phyloP scores from a whole-genome alignment of 306 rosid species.

The Prunus mume region DNA sequence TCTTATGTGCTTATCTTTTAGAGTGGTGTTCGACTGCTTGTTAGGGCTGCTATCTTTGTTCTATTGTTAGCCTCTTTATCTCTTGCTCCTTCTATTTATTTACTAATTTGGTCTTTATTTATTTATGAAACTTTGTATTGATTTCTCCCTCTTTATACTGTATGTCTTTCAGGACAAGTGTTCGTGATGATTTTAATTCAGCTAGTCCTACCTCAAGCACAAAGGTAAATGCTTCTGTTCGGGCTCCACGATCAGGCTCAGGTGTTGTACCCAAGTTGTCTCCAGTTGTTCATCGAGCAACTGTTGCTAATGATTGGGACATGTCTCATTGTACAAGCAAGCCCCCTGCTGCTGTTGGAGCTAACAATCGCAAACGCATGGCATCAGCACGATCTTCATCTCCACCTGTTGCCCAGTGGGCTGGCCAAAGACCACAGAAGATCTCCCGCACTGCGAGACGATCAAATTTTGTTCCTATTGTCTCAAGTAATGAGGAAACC shows the following conservation, averaged over 20 bases:
- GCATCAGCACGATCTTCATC: conserved; percentile 78
- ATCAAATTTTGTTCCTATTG: conserved; percentile 69
- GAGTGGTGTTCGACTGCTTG: conserved; percentile 2
- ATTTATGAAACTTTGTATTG: conserved; percentile 16
- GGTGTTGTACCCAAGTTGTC: conserved; percentile 82
- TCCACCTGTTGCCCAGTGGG: conserved; percentile 84
- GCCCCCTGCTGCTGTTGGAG: conserved; percentile 76
- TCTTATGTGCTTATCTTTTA: conserved; percentile 12
- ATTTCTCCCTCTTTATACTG: conserved; percentile 20
- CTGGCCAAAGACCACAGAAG: conserved; percentile 89
- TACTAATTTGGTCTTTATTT: conserved; percentile 13
- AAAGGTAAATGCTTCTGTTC: conserved; percentile 69
- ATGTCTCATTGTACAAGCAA: conserved; percentile 65
- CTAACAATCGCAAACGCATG: conserved; percentile 80
- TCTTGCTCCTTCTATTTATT: conserved; percentile 2
- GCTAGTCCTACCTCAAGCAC: conserved; percentile 75
- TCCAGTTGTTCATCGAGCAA: conserved; percentile 70
- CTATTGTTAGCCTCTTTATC: conserved; percentile 14
- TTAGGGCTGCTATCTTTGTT: conserved; percentile 1
- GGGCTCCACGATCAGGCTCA: conserved; percentile 90
- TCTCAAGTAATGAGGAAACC: conserved; percentile 71
- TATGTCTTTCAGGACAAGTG: conserved; percentile 56
- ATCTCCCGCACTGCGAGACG: conserved; percentile 96
- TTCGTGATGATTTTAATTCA: conserved; percentile 80
- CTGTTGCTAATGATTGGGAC: conserved; percentile 88